These are phyloP conservation scores for Hygrocybe punicea DNA, from an alignment of 768 basidiomycete species.

Conservation along the genomic window DNA sequence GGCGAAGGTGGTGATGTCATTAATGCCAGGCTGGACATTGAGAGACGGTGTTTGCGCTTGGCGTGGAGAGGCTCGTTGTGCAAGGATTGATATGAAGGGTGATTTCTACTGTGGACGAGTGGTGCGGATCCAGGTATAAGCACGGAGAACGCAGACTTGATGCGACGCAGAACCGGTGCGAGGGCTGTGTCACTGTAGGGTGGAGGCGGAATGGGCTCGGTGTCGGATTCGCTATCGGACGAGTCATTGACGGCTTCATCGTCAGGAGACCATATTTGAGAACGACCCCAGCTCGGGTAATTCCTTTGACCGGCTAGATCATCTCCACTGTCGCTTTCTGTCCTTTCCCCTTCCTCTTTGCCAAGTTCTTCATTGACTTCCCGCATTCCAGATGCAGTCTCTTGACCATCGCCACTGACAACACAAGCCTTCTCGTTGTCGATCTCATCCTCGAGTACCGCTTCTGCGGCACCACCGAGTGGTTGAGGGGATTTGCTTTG, in stretches of 20 bases:
- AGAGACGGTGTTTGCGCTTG: conserved; percentile 18
- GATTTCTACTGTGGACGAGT: conserved; percentile 6
- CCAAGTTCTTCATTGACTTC: conserved; percentile 41
- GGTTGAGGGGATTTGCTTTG: conserved; percentile 50
- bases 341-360: conserved; percentile 16
- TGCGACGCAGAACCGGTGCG: conserved; percentile 27
- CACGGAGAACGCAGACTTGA: conserved; percentile 35
- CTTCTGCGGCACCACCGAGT: conserved; percentile 55
- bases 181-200: conserved; percentile 9
- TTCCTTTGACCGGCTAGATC: conserved; percentile 29
- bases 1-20: conserved; percentile 43
- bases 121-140: conserved; percentile 20
- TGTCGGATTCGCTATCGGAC: conserved; percentile 13
- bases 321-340: conserved; percentile 30
- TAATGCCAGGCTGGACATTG: conserved; percentile 35
- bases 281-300: conserved; percentile 53
- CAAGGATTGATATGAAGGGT: conserved; percentile 4
- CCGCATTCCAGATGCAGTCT: conserved; percentile 42
- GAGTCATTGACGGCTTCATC: conserved; percentile 8
- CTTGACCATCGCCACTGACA: conserved; percentile 72
- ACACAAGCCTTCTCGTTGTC: conserved; percentile 61
- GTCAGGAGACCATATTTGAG: conserved; percentile 28
- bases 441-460: conserved; percentile 65
- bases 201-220: background rate
- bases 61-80: conserved; percentile 6